Base-by-base conservation (phyloP, 176 grass and related monocot genomes). In the Cymbopogon citratus region DNA sequence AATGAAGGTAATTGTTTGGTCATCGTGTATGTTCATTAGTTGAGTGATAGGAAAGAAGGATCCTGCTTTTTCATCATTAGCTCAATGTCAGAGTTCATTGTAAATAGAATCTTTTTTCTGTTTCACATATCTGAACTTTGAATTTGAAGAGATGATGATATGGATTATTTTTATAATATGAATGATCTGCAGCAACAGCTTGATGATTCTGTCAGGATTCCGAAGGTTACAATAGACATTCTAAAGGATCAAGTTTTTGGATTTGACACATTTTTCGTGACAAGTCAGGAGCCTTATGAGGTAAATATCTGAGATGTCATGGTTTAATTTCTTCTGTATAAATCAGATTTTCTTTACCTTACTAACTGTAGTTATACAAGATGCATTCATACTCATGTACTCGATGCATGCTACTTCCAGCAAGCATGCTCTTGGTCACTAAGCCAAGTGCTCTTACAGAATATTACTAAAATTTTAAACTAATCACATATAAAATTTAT, bases 201-300 rank as follows among this genome's bases (percentile, higher is more conserved):
- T 76, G 89, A 93, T 75, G 92, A 99, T 70, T 85, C 68, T 62
- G 43, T 91, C 26, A 91, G 80, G 73, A 99, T 99, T 51, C 85
- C 97, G 25, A 99, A 99, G 85, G 82, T 77, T 65, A 93, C 90
- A 82, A 87, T 96, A 78, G 97, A 99, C 78, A 88, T 95, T 87
- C 77, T 99, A 16, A 99, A 96, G 88, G 93, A 99, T 87, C 97
- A 95, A 90, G 89, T 96, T 80, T 99, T 99, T 74, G 85, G 97
- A 65, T 99, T 99, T 75, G 92, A 99, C 85, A 93, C 97, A 51
- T 93, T 96, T 89, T 95, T 95, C 12, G 91, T 99, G 60, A 95
- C 93, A 65, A 95, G 88, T 41, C 91, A 93, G 7, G 91, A 95
- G 74, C 89, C 93, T 72, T 99, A 99, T 73, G 93, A 99, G 97